A percentile compares a stretch with the other conserved stretches of the same genome.
Conservation (phyloP, 139 green algal genomes). For the Pycnococcus provasolii region DNA sequence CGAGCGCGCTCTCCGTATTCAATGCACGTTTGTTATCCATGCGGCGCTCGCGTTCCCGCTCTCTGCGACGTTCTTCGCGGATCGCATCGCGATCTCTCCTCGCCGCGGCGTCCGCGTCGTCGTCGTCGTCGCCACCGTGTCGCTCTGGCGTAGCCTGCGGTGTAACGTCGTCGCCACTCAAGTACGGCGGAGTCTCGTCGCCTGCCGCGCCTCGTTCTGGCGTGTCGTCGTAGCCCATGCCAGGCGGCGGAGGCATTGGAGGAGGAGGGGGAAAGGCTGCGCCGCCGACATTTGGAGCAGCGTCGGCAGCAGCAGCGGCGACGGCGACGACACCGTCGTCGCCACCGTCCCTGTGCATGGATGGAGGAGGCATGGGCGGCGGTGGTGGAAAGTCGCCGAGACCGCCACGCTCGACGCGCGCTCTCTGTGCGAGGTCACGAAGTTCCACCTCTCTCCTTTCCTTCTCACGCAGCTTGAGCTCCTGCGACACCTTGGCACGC, state of each 20-base stretch:
- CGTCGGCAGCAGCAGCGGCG: conserved; percentile 13
- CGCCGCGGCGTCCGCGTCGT: conserved; percentile 5
- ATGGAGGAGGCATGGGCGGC: background rate
- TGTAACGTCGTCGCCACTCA: background rate
- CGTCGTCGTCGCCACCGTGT: conserved; percentile 16
- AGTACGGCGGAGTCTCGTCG: no score
- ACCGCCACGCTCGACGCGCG: conserved; percentile 65
- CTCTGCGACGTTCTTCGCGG: conserved; percentile 55
- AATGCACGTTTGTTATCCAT: conserved; percentile 40
- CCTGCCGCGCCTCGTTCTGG: no score
- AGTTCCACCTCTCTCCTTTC: conserved; percentile 88
- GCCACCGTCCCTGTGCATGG: conserved; percentile 17
- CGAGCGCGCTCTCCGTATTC: background rate
- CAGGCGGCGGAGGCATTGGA: conserved; percentile 3
- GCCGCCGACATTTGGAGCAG: background rate
- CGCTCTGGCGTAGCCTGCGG: conserved; percentile 18
- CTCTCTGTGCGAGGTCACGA: conserved; percentile 73
- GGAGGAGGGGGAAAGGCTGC: conserved; percentile 5
- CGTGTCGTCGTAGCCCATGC: no score
- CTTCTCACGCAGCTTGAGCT: conserved; percentile 73
- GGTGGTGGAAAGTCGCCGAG: background rate
- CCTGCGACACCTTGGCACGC: conserved; percentile 71
- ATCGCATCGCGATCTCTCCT: conserved; percentile 61
- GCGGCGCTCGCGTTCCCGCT: conserved; percentile 79
- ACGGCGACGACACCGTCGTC: background rate